A percentile compares a stretch with the other conserved stretches of the same genome.
phyloP scores from a whole-genome alignment of 192 early-diverging fungal genomes.

The Coemansia sp. region DNA sequence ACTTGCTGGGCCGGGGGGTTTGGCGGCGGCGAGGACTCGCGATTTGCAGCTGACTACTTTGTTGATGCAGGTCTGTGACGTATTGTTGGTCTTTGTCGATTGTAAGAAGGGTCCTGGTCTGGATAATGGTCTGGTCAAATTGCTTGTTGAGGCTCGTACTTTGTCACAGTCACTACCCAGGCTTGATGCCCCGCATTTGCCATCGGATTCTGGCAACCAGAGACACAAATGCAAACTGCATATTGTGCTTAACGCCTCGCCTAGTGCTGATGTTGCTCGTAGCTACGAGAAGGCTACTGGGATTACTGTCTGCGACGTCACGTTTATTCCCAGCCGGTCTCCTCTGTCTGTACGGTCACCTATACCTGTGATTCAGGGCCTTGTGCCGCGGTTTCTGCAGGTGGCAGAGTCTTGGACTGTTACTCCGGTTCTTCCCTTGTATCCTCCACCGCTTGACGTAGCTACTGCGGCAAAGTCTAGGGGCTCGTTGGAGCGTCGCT shows the following conservation, averaged over 20 bases:
- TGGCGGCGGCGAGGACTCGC: conserved; percentile 9
- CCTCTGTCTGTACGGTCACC: background rate
- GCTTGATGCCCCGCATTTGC: background rate
- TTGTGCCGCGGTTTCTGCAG: conserved; percentile 13
- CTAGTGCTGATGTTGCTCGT: background rate
- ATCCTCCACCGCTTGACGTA: conserved; percentile 3
- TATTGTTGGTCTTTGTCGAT: conserved; percentile 26
- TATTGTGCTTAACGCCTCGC: conserved; percentile 19
- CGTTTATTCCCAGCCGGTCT: conserved; percentile 10
- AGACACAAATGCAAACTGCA: conserved; percentile 21
- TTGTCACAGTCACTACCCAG: conserved; percentile 21
- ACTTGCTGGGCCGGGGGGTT: background rate
- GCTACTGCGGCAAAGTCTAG: background rate
- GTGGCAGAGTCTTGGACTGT: conserved; percentile 7
- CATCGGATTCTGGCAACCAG: background rate
- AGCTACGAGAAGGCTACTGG: conserved; percentile 32
- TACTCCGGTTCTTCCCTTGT: conserved; percentile 6
- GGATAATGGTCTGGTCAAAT: conserved; percentile 20
- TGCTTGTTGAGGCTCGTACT: conserved; percentile 16
- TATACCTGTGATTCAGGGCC: background rate
- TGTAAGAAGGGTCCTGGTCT: background rate
- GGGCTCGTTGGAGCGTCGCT: background rate
- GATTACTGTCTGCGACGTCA: conserved; percentile 24
- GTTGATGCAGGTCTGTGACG: conserved; percentile 40
- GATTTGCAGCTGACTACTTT: conserved; percentile 36